These are phyloP conservation scores for Beta corolliflora DNA, from an alignment of 179 eudicot species.

Conservation along the genomic window DNA sequence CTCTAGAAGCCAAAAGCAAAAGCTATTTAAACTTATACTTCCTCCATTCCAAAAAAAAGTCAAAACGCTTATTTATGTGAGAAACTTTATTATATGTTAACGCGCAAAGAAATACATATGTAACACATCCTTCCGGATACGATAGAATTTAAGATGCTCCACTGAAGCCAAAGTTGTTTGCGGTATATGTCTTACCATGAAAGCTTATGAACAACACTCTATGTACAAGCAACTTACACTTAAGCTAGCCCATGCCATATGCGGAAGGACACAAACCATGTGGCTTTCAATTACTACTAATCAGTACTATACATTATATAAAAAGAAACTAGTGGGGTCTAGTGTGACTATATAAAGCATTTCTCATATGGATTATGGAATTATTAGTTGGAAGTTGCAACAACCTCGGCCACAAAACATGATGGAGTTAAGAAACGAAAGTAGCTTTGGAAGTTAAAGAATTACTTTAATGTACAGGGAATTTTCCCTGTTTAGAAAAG, in stretches of 20 bases:
- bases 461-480: not conserved
- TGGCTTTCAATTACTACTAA: not conserved
- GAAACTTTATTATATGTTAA: no score
- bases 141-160: not conserved
- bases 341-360: not conserved
- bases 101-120: not conserved
- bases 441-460: not conserved
- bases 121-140: not conserved
- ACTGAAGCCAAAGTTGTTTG: not conserved
- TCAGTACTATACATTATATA: not conserved
- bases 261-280: not conserved
- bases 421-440: constrained; percentile 21
- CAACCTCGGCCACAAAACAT: constrained; percentile 23
- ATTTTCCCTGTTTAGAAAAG: constrained; percentile 20
- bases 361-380: not conserved
- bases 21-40: not conserved
- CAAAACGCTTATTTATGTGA: no score
- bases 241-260: not conserved
- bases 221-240: not conserved
- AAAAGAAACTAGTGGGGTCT: not conserved
- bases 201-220: not conserved
- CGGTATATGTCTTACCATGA: not conserved
- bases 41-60: no score
- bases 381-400: not conserved
- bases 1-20: not conserved